Conservation (phyloP, 805 yeast genomes). For the Saccharomycopsis malanga region DNA sequence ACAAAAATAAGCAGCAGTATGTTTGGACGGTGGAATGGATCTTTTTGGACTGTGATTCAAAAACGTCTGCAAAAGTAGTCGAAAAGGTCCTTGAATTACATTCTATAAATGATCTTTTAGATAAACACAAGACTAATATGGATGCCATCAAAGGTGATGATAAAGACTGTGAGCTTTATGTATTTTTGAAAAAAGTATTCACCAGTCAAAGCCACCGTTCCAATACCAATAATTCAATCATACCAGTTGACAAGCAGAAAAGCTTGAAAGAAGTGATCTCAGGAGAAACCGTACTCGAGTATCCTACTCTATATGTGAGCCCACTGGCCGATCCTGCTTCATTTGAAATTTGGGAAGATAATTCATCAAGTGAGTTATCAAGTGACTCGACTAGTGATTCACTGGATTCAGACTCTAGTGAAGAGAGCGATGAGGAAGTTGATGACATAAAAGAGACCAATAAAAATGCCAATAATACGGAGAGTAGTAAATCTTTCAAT, state of each 20-base stretch:
- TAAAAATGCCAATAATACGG: constrained; percentile 28
- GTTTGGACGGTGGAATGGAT: constrained; percentile 21
- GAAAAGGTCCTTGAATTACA: not conserved
- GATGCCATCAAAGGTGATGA: not conserved
- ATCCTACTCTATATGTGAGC: constrained; percentile 16
- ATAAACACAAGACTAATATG: not conserved
- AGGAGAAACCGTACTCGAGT: constrained; percentile 13
- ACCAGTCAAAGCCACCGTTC: not conserved
- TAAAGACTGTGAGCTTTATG: not conserved
- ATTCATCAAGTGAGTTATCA: not conserved
- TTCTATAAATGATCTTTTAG: not conserved
- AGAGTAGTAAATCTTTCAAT: too few species aligned
- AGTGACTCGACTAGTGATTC: not conserved
- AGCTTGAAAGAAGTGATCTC: not conserved
- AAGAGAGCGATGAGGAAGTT: constrained; percentile 22
- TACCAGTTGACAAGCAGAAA: not conserved
- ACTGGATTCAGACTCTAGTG: constrained; percentile 1
- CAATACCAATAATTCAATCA: not conserved
- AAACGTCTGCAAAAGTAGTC: not conserved
- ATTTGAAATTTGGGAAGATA: not conserved
- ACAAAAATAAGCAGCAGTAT: constrained; percentile 15
- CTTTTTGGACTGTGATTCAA: not conserved
- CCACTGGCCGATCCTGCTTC: not conserved
- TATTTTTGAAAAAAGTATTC: not conserved
- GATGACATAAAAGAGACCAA: constrained; percentile 32